Percentiles rank a stretch among this genome's conserved stretches.
Evolutionary conservation across 768 basidiomycete genomes (phyloP).

Genomic region (Suillus tomentosus): DNA sequence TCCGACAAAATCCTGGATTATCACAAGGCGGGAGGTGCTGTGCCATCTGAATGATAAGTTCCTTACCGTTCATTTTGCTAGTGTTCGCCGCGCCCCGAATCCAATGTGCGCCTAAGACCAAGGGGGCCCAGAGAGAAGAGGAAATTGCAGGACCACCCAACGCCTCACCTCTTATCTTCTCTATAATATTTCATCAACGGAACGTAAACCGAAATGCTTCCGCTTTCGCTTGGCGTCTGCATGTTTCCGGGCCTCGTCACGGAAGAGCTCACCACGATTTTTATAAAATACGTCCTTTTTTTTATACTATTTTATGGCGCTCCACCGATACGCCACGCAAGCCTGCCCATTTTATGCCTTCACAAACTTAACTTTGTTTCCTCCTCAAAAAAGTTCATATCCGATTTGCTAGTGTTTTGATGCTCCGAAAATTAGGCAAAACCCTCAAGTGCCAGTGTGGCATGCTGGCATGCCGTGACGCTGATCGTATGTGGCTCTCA

Average conservation of each 20-base stretch:
- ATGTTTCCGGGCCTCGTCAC: neutral
- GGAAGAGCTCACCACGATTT: neutral
- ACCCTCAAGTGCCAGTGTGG: neutral
- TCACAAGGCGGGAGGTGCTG: neutral
- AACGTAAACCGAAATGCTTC: conserved; percentile 8
- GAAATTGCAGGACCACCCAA: neutral
- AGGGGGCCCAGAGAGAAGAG: neutral
- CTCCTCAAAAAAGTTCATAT: conserved; percentile 7
- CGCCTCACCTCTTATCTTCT: conserved; percentile 6
- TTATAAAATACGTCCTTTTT: neutral
- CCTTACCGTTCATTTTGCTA: neutral
- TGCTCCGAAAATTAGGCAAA: neutral
- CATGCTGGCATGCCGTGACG: neutral
- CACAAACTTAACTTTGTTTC: conserved; percentile 9
- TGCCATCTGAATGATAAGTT: neutral
- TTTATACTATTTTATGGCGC: neutral
- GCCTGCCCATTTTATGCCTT: neutral
- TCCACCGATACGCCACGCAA: neutral
- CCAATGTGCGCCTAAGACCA: neutral
- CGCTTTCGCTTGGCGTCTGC: conserved; percentile 2
- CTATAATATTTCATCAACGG: neutral
- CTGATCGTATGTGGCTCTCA: neutral
- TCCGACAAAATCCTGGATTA: neutral
- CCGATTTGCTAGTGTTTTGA: conserved; percentile 7
- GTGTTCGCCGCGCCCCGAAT: neutral